Conservation (phyloP, 257 asterid species). For the Fraxinus pennsylvanica region DNA sequence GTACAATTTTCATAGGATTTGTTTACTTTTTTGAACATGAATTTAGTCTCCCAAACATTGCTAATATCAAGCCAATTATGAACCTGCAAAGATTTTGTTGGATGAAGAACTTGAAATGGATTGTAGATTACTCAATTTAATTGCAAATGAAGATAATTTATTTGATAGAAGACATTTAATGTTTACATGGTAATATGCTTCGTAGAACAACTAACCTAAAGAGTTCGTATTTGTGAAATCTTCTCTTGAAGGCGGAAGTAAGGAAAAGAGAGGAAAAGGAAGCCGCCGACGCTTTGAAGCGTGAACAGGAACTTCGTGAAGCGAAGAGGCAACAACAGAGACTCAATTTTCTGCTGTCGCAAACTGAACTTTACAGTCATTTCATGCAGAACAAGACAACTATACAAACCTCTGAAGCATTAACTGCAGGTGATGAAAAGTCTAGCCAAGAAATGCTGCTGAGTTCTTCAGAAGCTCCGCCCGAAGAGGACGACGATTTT, state of each 20-base stretch:
- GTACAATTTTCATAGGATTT: conserved; percentile 40
- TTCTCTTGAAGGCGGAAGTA: conserved; percentile 75
- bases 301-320: conserved; percentile 99
- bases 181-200: conserved; percentile 3
- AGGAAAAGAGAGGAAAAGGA: conserved; percentile 97
- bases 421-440: conserved; percentile 48
- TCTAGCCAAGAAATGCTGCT: conserved; percentile 45
- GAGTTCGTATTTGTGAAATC: conserved; percentile 22
- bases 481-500: conserved; percentile 72
- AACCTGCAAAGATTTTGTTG: conserved; percentile 10
- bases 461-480: conserved; percentile 58
- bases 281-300: conserved; percentile 98
- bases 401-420: conserved; percentile 64
- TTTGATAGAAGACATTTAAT: conserved; percentile 14
- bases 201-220: conserved; percentile 14
- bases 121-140: neutral
- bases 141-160: neutral
- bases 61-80: neutral
- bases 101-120: conserved; percentile 5
- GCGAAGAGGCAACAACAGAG: conserved; percentile 98
- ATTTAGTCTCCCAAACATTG: conserved; percentile 4
- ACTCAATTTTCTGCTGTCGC: conserved; percentile 93
- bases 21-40: conserved; percentile 17
- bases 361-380: conserved; percentile 97
- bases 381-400: conserved; percentile 93